Conservation (phyloP, 169 alveolate genomes). For the Plasmodium fragile region DNA sequence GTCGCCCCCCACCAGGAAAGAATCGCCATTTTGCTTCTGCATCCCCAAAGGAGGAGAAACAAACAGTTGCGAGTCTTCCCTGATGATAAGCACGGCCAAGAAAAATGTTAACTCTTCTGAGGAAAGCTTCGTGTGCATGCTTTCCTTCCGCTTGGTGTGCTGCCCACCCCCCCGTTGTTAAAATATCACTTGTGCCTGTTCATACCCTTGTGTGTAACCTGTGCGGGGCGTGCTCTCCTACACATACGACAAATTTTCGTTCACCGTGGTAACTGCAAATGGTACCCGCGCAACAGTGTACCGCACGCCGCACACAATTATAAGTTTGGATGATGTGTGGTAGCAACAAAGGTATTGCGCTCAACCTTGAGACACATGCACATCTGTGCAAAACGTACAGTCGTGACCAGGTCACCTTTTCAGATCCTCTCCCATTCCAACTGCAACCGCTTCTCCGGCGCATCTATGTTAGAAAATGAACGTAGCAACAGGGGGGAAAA, state of each 20-base stretch:
- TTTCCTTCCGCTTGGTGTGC: background rate
- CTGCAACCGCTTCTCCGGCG: background rate
- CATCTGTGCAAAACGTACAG: background rate
- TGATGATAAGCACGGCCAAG: background rate
- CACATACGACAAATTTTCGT: background rate
- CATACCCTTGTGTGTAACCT: background rate
- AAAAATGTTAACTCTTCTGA: background rate
- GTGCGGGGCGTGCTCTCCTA: background rate
- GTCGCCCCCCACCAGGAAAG: background rate
- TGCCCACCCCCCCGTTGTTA: background rate
- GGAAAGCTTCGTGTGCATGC: background rate
- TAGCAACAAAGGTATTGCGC: background rate
- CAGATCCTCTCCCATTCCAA: background rate
- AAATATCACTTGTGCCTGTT: background rate
- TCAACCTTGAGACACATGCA: background rate
- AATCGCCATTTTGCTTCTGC: background rate
- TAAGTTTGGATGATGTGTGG: background rate
- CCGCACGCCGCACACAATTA: background rate
- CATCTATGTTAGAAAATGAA: background rate
- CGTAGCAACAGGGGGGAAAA: background rate
- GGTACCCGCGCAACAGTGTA: background rate
- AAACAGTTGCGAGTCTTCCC: background rate
- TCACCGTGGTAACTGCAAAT: background rate
- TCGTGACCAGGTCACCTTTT: background rate
- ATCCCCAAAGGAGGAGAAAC: background rate